Conservation (phyloP, 208 protist species). For the Leishmania tarentolae region DNA sequence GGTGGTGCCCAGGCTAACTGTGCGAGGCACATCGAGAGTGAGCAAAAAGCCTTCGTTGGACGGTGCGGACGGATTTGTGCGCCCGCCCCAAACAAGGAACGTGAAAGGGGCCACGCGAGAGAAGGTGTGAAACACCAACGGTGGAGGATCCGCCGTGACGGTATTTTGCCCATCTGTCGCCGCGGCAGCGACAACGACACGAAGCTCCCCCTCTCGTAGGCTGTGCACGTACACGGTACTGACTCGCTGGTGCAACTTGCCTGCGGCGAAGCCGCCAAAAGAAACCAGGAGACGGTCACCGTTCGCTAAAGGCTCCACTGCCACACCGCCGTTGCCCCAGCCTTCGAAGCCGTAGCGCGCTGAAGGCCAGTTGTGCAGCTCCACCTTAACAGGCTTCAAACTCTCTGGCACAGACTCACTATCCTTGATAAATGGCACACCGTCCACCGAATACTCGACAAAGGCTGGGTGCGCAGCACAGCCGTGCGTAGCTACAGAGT, state of each 20-base stretch:
- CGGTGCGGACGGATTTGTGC: constrained; percentile 67
- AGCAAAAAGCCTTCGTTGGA: constrained; percentile 56
- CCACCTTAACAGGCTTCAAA: neutral
- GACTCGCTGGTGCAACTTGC: constrained; percentile 58
- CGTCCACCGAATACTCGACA: constrained; percentile 19
- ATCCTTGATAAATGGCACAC: neutral
- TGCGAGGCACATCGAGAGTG: constrained; percentile 34
- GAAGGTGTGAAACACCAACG: constrained; percentile 79
- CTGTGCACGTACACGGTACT: constrained; percentile 72
- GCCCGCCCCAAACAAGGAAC: constrained; percentile 84
- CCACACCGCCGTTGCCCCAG: constrained; percentile 78
- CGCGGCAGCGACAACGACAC: constrained; percentile 24
- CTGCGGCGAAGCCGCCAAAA: constrained; percentile 81
- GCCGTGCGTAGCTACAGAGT: constrained; percentile 9
- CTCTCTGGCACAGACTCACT: neutral
- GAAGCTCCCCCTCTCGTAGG: constrained; percentile 68
- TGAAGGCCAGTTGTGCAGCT: constrained; percentile 58
- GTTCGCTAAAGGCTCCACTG: constrained; percentile 35
- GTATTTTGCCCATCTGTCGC: neutral
- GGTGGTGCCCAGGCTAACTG: constrained; percentile 18
- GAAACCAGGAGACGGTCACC: constrained; percentile 57
- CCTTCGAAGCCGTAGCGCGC: constrained; percentile 81
- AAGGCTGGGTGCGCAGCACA: constrained; percentile 26
- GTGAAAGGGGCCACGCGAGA: constrained; percentile 39
- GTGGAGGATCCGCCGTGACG: constrained; percentile 30